Conservation (phyloP, 345 rosid species). For the Boechera stricta region DNA sequence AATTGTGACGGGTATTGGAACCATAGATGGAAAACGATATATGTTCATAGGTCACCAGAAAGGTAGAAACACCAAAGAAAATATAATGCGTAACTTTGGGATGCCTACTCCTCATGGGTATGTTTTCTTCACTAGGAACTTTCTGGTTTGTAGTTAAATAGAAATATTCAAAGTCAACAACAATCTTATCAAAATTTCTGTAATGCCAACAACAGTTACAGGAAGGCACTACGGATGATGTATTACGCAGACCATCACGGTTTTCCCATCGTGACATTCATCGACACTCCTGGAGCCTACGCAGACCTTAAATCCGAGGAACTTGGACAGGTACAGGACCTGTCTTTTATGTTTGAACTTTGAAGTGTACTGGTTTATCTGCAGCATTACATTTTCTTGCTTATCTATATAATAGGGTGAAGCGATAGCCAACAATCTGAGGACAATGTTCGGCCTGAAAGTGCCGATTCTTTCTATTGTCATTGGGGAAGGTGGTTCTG, state of each 20-base stretch:
- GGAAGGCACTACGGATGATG: conserved; percentile 91
- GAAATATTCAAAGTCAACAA: conserved; percentile 25
- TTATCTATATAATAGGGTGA: conserved; percentile 65
- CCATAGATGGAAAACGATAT: conserved; percentile 77
- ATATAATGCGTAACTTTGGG: conserved; percentile 93
- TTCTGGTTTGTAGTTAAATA: background rate
- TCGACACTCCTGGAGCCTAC: conserved; percentile 86
- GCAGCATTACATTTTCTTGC: background rate
- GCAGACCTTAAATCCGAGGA: conserved; percentile 85
- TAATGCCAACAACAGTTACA: conserved; percentile 58
- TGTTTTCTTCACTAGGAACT: conserved; percentile 31
- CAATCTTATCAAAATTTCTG: conserved; percentile 21
- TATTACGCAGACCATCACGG: conserved; percentile 86
- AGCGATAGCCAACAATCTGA: conserved; percentile 94
- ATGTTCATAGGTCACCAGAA: conserved; percentile 99
- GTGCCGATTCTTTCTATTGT: conserved; percentile 94
- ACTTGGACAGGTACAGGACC: conserved; percentile 64
- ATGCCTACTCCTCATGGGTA: conserved; percentile 99
- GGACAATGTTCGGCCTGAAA: conserved; percentile 95
- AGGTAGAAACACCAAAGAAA: conserved; percentile 98
- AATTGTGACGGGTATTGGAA: conserved; percentile 93
- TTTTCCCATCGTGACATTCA: conserved; percentile 78
- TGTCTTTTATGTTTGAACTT: conserved; percentile 21
- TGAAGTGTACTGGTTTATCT: conserved; percentile 24
- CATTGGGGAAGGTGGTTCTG: conserved; percentile 99